phyloP scores from a whole-genome alignment of 768 basidiomycete species.

The Leccinum arenicola region DNA sequence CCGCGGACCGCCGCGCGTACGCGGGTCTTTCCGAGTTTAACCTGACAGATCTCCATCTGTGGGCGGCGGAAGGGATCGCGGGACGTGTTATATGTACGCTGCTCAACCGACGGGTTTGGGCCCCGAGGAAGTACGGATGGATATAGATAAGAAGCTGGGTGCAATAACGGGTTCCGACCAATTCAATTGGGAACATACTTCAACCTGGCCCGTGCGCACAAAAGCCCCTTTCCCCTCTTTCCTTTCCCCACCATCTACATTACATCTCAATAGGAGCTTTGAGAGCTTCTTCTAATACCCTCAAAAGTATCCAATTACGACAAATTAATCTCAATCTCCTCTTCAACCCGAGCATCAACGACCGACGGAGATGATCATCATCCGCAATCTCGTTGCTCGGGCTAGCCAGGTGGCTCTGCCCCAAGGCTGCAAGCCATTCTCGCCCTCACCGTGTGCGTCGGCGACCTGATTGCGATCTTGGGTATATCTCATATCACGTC shows the following conservation, averaged over 20 bases:
- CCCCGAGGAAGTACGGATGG: no score
- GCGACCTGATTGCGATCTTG: conserved; percentile 22
- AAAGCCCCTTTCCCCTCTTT: background rate
- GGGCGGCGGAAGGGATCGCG: no score
- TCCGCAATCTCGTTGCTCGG: background rate
- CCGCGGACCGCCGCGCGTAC: no score
- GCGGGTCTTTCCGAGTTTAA: no score
- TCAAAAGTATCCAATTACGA: background rate
- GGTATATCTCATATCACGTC: conserved; percentile 9
- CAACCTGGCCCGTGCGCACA: no score
- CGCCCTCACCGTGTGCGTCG: conserved; percentile 18
- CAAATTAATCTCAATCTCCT: background rate
- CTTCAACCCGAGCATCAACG: background rate
- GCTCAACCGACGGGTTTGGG: no score
- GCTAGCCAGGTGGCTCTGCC: background rate
- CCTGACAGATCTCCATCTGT: no score
- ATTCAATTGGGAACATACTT: no score
- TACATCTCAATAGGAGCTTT: background rate
- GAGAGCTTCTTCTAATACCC: background rate
- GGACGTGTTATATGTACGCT: no score
- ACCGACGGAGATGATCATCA: conserved; percentile 9
- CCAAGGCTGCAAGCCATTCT: conserved; percentile 11
- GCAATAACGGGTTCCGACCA: no score
- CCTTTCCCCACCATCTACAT: background rate
- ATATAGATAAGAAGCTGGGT: no score